These are phyloP conservation scores for Luvunga scandens DNA, from an alignment of 345 rosid genomes.

Conservation along the genomic window DNA sequence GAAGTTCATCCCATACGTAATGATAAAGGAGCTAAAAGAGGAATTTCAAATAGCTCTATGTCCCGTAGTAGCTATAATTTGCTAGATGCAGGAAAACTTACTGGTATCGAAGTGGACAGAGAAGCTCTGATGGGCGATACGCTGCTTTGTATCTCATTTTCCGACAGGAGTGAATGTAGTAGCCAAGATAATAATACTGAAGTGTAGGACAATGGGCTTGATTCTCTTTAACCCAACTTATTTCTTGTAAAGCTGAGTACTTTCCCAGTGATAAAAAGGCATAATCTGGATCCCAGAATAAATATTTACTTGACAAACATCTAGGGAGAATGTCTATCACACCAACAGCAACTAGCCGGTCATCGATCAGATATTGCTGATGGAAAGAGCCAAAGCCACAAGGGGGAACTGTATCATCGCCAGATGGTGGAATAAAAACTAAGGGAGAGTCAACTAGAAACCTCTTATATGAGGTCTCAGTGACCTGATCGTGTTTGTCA, in stretches of 20 bases:
- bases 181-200: conserved; percentile 92
- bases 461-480: conserved; percentile 57
- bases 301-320: conserved; percentile 91
- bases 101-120: conserved; percentile 90
- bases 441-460: conserved; percentile 91
- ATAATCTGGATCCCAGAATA: conserved; percentile 98
- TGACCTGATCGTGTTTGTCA: conserved; percentile 54
- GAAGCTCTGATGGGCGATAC: conserved; percentile 89
- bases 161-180: conserved; percentile 91
- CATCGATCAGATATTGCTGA: conserved; percentile 87
- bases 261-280: conserved; percentile 85
- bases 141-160: conserved; percentile 99
- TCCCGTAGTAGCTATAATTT: conserved; percentile 2
- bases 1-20: neutral
- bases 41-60: neutral
- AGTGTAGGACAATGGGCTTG: conserved; percentile 66
- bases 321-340: conserved; percentile 89
- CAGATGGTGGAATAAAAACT: conserved; percentile 56
- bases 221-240: conserved; percentile 73
- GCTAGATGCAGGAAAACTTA: conserved; percentile 40
- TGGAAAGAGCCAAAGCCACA: conserved; percentile 97
- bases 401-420: conserved; percentile 62
- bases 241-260: conserved; percentile 88
- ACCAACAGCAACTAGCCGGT: conserved; percentile 86
- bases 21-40: neutral